Base-by-base conservation (phyloP, 306 rosid genomes). In the Cicer arietinum region DNA sequence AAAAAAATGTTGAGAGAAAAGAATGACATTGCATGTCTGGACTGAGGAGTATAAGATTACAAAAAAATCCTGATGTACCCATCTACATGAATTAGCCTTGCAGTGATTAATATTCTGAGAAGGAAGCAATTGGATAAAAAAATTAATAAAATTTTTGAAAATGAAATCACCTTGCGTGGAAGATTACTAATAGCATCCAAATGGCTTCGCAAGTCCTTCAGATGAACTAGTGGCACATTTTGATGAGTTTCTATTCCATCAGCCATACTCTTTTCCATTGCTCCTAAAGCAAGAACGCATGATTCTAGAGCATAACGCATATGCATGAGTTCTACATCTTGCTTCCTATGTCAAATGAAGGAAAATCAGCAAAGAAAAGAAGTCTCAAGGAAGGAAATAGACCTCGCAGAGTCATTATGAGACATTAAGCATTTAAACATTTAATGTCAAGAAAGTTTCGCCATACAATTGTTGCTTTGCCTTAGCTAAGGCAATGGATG, bases 281-380 rank as follows among this genome's bases (percentile, higher is more conserved):
- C 86, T 80, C 88, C 94, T 76, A 94, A 88, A 76, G 98, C 96
- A 76, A 94, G 94, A 85, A 94, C 86, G 54, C 85, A 71, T 60
- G 93, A 91, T 79, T 94, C 97, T 61, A 94, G 84, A 81, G 96
- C 97, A 89, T 94, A 94, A 44, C 93, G 95, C 98, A 94, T 91
- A 84, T 90, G 92, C 93, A 94, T 87, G 73, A 94, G 97, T 85
- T 94, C 98, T 84, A 91, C 81, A 84, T 94, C 98, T 83, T 91
- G 97, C 84, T 81, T 83, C 91, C 98, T 94, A 81, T 69, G 74
- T 62, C 67, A 76, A 79, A 66, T 76, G 67, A 89, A 77, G 48
- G 22, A 74, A 73, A 73, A 67, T 61, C 71, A 84, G 76, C 66
- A 85, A 57, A 53, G 44, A 54, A 67, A 57, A 71, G 75, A 57